Base-by-base conservation (phyloP, 352 stramenopile genomes). In the Phytophthora crassamura region DNA sequence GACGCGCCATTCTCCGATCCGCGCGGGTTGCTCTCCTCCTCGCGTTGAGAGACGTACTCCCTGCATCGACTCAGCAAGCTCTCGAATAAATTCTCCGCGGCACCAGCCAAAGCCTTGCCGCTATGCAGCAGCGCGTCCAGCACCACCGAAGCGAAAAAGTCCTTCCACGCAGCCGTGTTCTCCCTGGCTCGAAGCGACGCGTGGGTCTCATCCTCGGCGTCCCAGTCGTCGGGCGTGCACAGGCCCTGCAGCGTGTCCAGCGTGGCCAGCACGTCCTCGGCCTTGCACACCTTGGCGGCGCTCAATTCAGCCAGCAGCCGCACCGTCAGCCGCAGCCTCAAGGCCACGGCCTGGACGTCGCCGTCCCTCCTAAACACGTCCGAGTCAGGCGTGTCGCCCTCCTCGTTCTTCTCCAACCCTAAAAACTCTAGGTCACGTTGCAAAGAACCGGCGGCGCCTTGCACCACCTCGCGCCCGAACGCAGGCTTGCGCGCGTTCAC, bases 91-190 rank as follows among this genome's bases (percentile, higher is more conserved):
- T 91, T 86, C 47, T 87, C 80, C 8, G 66, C 69, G 3, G 64
- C 66, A 15, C 67, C 58, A 2, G 60, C 60, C 18, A 94, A 57
- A 45, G 79, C 70, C 15, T 87, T 68, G 0, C 86, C 86, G 58
- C 71, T 74, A 49, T 92, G 82, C 3, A 93, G 47, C 33, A 95
- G 54, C 22, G 83, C 77, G 49, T 93, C 82, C 20, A 95, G 72
- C 41, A 93, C 85, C 35, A 93, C 61, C 2, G 75, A 76, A 2
- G 80, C 79, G 51, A 92, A 84, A 35, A 88, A 93, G 57, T 95
- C 87, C 50, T 95, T 93, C 75, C 84, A 91, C 11, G 87, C 84
- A 0, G 74, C 74, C 0, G 72, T 67, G 52, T 91, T 59, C 56
- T 94, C 83, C 4, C 70, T 65, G 3, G 59, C 60, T 16, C 79